Conservation (phyloP, 2,329 filamentous ascomycete genomes). For the Phialocephala subalpina region DNA sequence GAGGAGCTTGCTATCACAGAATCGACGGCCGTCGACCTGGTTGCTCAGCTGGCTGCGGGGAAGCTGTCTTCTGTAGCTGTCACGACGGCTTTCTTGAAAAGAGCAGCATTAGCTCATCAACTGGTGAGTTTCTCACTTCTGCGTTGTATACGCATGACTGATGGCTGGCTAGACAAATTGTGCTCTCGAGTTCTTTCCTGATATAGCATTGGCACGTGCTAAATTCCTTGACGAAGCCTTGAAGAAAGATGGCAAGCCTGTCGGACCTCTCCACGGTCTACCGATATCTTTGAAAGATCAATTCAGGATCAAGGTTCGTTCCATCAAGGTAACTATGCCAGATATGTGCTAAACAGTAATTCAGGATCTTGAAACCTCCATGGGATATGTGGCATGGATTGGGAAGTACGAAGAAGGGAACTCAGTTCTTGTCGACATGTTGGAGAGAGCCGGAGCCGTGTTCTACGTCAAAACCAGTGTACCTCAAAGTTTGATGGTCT, state of each 20-base stretch:
- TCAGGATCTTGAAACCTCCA: conserved; percentile 57
- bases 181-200: conserved; percentile 56
- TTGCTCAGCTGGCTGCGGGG: conserved; percentile 35
- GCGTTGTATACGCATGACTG: background rate
- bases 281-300: conserved; percentile 68
- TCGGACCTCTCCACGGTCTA: conserved; percentile 70
- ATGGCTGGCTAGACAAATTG: conserved; percentile 41
- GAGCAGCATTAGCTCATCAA: conserved; percentile 57
- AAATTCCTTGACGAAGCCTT: conserved; percentile 54
- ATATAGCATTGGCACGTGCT: conserved; percentile 54
- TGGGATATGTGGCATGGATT: conserved; percentile 69
- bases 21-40: conserved; percentile 36
- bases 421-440: conserved; percentile 43
- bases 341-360: no score
- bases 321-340: no score
- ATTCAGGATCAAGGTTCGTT: conserved; percentile 62
- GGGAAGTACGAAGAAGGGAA: conserved; percentile 38
- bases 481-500: conserved; percentile 53
- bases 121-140: conserved; percentile 36
- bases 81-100: conserved; percentile 55
- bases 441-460: conserved; percentile 70
- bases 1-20: conserved; percentile 41
- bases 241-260: conserved; percentile 47
- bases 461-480: conserved; percentile 95
- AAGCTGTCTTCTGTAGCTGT: conserved; percentile 46